Evolutionary conservation across 2,329 filamentous ascomycete species (phyloP).

Genomic region (Colletotrichum liaoningense): DNA sequence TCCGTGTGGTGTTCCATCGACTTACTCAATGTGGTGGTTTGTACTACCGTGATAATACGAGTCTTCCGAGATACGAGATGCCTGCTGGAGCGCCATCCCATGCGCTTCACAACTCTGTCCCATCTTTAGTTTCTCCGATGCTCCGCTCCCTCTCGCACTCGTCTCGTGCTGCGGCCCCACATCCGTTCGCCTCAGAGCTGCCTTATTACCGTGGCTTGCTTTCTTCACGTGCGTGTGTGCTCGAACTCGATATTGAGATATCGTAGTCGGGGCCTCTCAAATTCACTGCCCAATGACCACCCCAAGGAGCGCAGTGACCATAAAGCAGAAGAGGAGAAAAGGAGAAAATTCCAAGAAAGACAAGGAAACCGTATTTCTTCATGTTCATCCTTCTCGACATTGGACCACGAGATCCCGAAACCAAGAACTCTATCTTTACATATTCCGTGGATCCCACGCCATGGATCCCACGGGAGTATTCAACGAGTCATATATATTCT

Average conservation of each 20-base stretch:
- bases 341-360: background rate
- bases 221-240: background rate
- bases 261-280: background rate
- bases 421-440: background rate
- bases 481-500: background rate
- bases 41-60: background rate
- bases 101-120: background rate
- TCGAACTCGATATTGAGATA: background rate
- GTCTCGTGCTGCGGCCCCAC: background rate
- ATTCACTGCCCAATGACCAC: background rate
- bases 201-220: background rate
- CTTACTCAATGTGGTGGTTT: constrained; percentile 1
- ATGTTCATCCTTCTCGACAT: background rate
- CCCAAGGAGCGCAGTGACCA: background rate
- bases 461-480: background rate
- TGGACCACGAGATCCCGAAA: background rate
- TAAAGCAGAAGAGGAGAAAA: background rate
- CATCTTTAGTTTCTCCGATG: background rate
- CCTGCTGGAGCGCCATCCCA: background rate
- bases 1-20: constrained; percentile 5
- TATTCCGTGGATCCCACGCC: background rate
- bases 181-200: background rate
- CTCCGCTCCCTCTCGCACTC: background rate
- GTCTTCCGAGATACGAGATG: background rate
- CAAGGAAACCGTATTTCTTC: too few species aligned